Evolutionary conservation across 1,139 yeast genomes (phyloP).

Genomic region (Debaryomycetaceae sp.): DNA sequence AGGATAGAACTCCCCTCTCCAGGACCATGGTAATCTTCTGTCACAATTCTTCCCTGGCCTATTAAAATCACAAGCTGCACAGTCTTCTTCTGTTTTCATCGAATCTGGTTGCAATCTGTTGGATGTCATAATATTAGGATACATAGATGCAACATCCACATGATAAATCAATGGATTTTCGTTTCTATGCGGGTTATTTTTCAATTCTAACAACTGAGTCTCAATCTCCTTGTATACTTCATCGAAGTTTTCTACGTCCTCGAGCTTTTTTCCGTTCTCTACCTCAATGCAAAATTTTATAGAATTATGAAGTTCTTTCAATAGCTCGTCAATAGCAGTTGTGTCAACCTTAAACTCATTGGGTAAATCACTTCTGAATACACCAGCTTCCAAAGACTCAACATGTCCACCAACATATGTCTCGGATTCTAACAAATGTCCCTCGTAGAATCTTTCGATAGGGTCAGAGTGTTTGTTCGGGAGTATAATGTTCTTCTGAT

Average conservation of each 20-base stretch:
- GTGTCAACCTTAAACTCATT: constrained; percentile 78
- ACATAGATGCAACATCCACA: constrained; percentile 99
- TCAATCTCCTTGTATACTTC: constrained; percentile 66
- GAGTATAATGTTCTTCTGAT: constrained; percentile 65
- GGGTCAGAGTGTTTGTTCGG: constrained; percentile 96
- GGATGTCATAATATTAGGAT: constrained; percentile 97
- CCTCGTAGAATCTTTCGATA: constrained; percentile 86
- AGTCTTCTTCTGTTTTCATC: constrained; percentile 90
- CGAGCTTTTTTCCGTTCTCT: constrained; percentile 69
- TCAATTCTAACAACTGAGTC: constrained; percentile 52
- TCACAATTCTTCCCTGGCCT: constrained; percentile 94
- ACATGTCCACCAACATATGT: constrained; percentile 99
- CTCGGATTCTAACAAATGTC: constrained; percentile 90
- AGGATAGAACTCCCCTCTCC: constrained; percentile 97
- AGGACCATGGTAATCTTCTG: constrained; percentile 89
- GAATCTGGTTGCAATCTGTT: constrained; percentile 98
- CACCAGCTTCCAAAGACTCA: constrained; percentile 96
- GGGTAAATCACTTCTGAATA: constrained; percentile 84
- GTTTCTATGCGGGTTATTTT: constrained; percentile 56
- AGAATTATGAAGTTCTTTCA: constrained; percentile 71
- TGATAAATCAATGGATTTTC: constrained; percentile 92
- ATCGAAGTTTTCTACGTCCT: constrained; percentile 76
- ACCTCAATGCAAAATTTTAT: constrained; percentile 80
- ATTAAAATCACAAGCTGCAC: constrained; percentile 97
- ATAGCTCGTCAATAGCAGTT: constrained; percentile 74